Conservation (phyloP, 352 stramenopile genomes). For the Phytophthora fragariaefolia region DNA sequence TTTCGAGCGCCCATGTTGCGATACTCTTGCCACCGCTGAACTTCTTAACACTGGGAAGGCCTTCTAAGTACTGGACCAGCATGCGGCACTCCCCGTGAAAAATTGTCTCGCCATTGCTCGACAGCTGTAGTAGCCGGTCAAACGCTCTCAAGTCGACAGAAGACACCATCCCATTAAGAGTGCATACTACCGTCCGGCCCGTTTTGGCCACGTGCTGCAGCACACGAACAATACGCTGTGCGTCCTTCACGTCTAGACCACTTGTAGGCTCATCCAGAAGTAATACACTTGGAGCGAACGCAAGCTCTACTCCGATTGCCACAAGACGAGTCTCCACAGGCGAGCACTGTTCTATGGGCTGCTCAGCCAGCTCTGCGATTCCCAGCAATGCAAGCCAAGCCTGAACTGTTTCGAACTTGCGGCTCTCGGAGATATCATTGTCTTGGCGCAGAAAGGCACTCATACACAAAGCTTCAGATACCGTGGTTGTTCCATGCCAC, state of each 20-base stretch:
- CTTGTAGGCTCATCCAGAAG: slow-evolving; percentile 34
- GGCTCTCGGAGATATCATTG: slow-evolving; percentile 15
- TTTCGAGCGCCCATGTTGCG: slow-evolving; percentile 34
- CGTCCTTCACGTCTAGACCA: slow-evolving; percentile 22
- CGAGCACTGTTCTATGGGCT: slow-evolving; percentile 20
- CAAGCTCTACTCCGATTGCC: slow-evolving; percentile 38
- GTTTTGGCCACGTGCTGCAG: slow-evolving; percentile 31
- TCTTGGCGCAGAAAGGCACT: slow-evolving; percentile 28
- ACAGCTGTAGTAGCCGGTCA: slow-evolving; percentile 32
- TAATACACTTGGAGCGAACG: slow-evolving; percentile 25
- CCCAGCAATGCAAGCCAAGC: slow-evolving; percentile 35
- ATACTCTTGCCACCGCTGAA: slow-evolving; percentile 24
- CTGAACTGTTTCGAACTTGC: slow-evolving; percentile 18
- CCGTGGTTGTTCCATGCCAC: slow-evolving; percentile 27
- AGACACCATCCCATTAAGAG: slow-evolving; percentile 18
- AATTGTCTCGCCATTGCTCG: slow-evolving; percentile 28
- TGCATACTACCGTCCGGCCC: slow-evolving; percentile 35
- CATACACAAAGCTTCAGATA: slow-evolving; percentile 33
- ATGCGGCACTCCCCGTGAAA: slow-evolving; percentile 30
- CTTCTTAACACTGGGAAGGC: slow-evolving; percentile 29
- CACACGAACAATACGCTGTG: slow-evolving; percentile 25
- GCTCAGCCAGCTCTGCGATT: slow-evolving; percentile 25
- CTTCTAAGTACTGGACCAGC: slow-evolving; percentile 32
- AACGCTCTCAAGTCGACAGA: slow-evolving; percentile 24
- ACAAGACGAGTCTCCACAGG: slow-evolving; percentile 28